Evolutionary conservation across 495 filamentous ascomycete genomes (phyloP).

Genomic region (Corynascus novoguineensis): DNA sequence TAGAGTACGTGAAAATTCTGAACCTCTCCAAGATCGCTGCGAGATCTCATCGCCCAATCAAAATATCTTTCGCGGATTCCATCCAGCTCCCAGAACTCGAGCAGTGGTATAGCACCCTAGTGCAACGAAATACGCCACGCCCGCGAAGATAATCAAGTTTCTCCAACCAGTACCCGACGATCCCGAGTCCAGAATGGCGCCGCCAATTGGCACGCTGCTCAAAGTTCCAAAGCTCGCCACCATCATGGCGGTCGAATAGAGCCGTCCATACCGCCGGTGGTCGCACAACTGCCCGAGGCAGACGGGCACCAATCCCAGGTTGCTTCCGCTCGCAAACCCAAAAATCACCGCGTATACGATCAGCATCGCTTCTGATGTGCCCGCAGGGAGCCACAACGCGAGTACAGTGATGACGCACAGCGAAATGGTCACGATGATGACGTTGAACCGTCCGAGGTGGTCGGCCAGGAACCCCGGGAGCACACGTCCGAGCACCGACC

Average conservation of each 20-base stretch:
- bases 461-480: slow-evolving; percentile 66
- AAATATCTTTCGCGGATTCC: slow-evolving; percentile 49
- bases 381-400: slow-evolving; percentile 75
- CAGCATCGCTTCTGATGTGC: slow-evolving; percentile 52
- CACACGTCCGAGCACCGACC: slow-evolving; percentile 61
- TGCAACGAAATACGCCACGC: slow-evolving; percentile 55
- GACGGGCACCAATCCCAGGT: slow-evolving; percentile 79
- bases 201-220: slow-evolving; percentile 84
- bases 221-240: slow-evolving; percentile 84
- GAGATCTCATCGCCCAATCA: slow-evolving; percentile 27
- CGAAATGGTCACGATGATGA: slow-evolving; percentile 49
- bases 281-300: slow-evolving; percentile 88
- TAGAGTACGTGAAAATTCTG: no score
- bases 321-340: slow-evolving; percentile 80
- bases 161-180: slow-evolving; percentile 46
- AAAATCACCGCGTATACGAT: slow-evolving; percentile 72
- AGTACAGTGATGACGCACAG: slow-evolving; percentile 65
- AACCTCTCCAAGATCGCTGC: no score
- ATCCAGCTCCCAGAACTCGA: slow-evolving; percentile 63
- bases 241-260: slow-evolving; percentile 82
- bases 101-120: slow-evolving; percentile 56
- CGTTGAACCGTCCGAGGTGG: slow-evolving; percentile 48
- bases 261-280: slow-evolving; percentile 77
- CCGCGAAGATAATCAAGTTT: slow-evolving; percentile 64
- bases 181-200: slow-evolving; percentile 54